A percentile compares a stretch with the other conserved stretches of the same genome.
Conservation (phyloP, 2,329 filamentous ascomycete species). For the Cladosporium halotolerans region DNA sequence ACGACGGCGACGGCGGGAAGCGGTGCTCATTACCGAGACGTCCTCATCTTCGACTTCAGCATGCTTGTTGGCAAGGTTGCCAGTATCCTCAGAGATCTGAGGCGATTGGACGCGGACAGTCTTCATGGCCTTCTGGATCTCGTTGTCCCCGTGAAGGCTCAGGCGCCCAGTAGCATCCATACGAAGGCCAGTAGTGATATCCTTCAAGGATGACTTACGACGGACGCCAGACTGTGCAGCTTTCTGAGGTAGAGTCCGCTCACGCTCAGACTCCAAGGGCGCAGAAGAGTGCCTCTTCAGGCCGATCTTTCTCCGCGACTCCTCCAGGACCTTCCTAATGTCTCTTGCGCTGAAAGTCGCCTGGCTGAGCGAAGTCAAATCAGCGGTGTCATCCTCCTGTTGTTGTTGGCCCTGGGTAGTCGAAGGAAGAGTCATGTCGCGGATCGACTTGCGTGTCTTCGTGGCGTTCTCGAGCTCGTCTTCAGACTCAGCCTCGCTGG, state of each 20-base stretch:
- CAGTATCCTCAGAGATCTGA: constrained; percentile 27
- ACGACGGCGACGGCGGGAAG: constrained; percentile 43
- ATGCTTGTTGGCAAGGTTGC: constrained; percentile 24
- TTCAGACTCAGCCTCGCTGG: constrained; percentile 21
- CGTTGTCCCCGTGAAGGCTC: constrained; percentile 17
- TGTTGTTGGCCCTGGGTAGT: constrained; percentile 18
- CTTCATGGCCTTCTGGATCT: constrained; percentile 26
- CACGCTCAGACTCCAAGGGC: constrained; percentile 19
- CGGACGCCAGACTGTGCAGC: constrained; percentile 34
- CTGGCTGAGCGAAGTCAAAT: constrained; percentile 51
- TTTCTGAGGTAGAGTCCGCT: constrained; percentile 36
- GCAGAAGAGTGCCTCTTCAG: constrained; percentile 26
- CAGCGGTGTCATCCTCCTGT: constrained; percentile 22
- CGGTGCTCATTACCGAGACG: constrained; percentile 43
- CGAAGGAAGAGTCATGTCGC: constrained; percentile 3
- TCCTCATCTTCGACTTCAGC: constrained; percentile 32
- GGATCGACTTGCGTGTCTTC: constrained; percentile 13
- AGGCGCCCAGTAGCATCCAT: constrained; percentile 24
- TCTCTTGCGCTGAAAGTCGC: constrained; percentile 33
- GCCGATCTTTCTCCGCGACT: constrained; percentile 40
- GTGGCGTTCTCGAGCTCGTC: constrained; percentile 16
- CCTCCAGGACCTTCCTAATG: constrained; percentile 50
- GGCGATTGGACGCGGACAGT: constrained; percentile 33
- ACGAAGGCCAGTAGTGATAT: constrained; percentile 33
- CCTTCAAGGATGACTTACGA: constrained; percentile 53